phyloP scores from a whole-genome alignment of 441 rosid species.

The Adansonia gregorii region DNA sequence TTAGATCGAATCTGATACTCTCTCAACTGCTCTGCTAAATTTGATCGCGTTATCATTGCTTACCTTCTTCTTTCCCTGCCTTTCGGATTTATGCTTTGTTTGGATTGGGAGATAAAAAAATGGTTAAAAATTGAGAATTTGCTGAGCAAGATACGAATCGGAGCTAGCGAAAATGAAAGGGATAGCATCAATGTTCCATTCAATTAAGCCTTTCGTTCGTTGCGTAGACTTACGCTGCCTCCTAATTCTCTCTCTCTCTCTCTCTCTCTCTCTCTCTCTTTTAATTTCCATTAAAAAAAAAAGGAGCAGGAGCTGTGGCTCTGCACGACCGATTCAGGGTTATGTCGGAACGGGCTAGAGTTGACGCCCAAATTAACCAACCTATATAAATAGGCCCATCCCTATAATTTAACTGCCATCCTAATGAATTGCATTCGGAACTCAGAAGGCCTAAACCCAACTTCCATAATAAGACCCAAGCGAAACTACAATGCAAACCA shows the following conservation, averaged over 20 bases:
- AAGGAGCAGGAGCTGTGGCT: background rate
- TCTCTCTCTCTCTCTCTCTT: background rate
- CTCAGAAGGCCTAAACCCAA: no score
- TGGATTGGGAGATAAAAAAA: constrained; percentile 19
- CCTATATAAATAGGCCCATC: no score
- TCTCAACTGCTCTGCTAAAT: constrained; percentile 91
- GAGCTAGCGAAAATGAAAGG: constrained; percentile 16
- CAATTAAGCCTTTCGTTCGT: constrained; percentile 31
- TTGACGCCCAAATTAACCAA: no score
- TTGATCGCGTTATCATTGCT: constrained; percentile 93
- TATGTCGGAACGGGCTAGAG: background rate
- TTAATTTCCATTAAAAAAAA: no score
- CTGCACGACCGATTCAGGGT: background rate
- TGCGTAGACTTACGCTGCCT: constrained; percentile 36
- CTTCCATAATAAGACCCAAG: no score
- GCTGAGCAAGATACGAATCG: constrained; percentile 33
- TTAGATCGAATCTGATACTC: constrained; percentile 96
- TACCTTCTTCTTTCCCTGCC: constrained; percentile 24
- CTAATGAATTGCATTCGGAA: no score
- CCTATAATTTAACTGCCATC: no score
- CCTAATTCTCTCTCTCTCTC: no score
- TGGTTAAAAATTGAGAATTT: constrained; percentile 19
- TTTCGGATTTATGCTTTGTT: background rate
- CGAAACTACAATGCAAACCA: no score
- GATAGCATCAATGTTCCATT: constrained; percentile 34